Percentiles rank a stretch among this genome's conserved stretches.
phyloP scores from a whole-genome alignment of 805 yeast genomes.

The Pichia kluyveri region DNA sequence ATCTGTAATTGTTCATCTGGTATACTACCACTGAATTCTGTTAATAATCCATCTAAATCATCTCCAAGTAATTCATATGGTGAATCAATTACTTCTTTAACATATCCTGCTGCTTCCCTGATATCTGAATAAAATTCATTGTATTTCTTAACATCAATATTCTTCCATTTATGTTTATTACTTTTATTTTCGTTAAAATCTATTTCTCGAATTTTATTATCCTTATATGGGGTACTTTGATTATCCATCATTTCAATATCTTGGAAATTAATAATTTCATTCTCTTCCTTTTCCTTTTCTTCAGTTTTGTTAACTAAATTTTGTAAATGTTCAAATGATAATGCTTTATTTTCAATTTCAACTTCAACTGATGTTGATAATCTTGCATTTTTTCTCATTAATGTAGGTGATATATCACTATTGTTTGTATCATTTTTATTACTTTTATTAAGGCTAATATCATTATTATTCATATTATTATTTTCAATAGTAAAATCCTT shows the following conservation, averaged over 20 bases:
- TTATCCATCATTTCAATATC: slow-evolving; percentile 1
- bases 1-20: slow-evolving; percentile 60
- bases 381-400: slow-evolving; percentile 1
- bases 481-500: slow-evolving; percentile 3
- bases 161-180: slow-evolving; percentile 16
- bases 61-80: slow-evolving; percentile 36
- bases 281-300: not conserved
- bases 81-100: slow-evolving; percentile 22
- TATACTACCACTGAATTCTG: slow-evolving; percentile 56
- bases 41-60: slow-evolving; percentile 58
- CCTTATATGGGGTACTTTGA: slow-evolving; percentile 12
- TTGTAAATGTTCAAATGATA: not conserved
- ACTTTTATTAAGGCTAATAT: not conserved
- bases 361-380: not conserved
- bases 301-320: not conserved
- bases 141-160: slow-evolving; percentile 23
- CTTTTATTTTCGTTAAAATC: not conserved
- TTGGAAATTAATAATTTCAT: slow-evolving; percentile 1
- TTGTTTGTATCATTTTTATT: not conserved
- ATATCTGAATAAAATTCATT: slow-evolving; percentile 22
- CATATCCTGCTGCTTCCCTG: slow-evolving; percentile 22
- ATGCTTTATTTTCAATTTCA: not conserved
- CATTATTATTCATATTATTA: not conserved
- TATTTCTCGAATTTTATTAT: not conserved
- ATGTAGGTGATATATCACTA: not conserved